Percentiles rank a stretch among this genome's conserved stretches.
Evolutionary conservation across 345 rosid genomes (phyloP).

Genomic region (Streptanthus diversifolius): DNA sequence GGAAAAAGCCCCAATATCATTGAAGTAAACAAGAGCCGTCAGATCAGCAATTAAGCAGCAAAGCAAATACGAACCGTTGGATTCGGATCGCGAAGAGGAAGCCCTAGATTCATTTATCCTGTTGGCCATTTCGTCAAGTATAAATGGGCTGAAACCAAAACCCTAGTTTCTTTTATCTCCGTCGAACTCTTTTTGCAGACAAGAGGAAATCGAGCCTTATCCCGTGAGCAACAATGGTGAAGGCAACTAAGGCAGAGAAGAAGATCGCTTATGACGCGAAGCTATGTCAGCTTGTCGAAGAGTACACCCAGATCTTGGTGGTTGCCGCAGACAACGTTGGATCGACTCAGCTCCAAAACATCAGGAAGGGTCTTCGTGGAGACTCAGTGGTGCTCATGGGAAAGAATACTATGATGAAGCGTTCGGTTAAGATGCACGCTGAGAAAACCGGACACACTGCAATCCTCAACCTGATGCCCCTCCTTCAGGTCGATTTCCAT

Average conservation of each 20-base stretch:
- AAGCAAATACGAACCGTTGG: slow-evolving; percentile 15
- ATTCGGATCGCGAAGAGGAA: slow-evolving; percentile 8
- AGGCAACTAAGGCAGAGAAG: slow-evolving; percentile 43
- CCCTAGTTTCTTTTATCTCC: slow-evolving; percentile 17
- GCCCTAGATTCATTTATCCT: slow-evolving; percentile 27
- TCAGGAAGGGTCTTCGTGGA: slow-evolving; percentile 62
- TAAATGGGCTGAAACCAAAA: slow-evolving; percentile 18
- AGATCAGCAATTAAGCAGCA: neutral
- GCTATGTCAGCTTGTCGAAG: slow-evolving; percentile 66
- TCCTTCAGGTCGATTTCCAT: slow-evolving; percentile 38
- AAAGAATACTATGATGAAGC: slow-evolving; percentile 83
- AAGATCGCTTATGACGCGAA: slow-evolving; percentile 59
- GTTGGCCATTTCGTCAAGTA: neutral
- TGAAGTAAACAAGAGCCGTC: slow-evolving; percentile 16
- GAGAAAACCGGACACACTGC: slow-evolving; percentile 46
- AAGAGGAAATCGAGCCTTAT: neutral
- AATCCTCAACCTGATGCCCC: slow-evolving; percentile 48
- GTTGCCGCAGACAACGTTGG: slow-evolving; percentile 77
- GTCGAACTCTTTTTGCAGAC: slow-evolving; percentile 1
- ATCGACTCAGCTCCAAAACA: slow-evolving; percentile 66
- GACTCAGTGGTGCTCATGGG: slow-evolving; percentile 68
- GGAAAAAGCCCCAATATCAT: neutral
- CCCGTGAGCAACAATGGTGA: slow-evolving; percentile 33
- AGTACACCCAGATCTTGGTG: slow-evolving; percentile 58
- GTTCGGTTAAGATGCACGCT: slow-evolving; percentile 62